Base-by-base conservation (phyloP, 179 eudicot genomes). In the Beta macrorhiza region DNA sequence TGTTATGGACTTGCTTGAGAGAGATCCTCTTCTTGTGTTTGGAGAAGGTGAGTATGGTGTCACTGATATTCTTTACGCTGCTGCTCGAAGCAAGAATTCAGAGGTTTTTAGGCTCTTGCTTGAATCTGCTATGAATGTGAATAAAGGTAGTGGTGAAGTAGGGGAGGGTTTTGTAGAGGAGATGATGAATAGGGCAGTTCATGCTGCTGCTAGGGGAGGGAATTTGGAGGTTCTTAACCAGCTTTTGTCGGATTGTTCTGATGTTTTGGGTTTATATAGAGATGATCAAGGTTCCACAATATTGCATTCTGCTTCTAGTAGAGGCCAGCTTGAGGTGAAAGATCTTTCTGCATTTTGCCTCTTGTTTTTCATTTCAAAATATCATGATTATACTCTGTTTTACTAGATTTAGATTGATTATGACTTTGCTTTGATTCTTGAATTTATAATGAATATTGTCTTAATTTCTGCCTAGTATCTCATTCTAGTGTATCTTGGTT, bases 21-120 rank as follows among this genome's bases (percentile, higher is more conserved):
- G 88, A 56, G 97, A 92, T 64, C 88, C 93, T 0, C 55, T 83
- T 47, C 87, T 89, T 55, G 98, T 93, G 61, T 89, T 91, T 56
- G 98, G 97, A 10, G 94, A 91, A 81, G 97, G 97, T n/a, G 98
- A 95, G 79, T 95, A 90, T 82, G 97, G 98, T 56, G 88, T 92
- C 51, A 91, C 92, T 44, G 98, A 95, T 71, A 84, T 95, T 62
- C 85, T 95, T 7, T 93, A 93, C 20, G 98, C 90, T 0, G 98
- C 93, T 1, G 94, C 98, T 1, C 86, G 97, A 85, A 90, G 98
- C 67, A 86, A 85, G 85, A 84, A 86, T 59, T 86, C 88, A 0
- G 91, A 85, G 88, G 94, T 91, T 76, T 93, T 93, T 56, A 89
- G 89, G 91, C 45, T 91, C 12, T 56, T 94, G 89, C 78, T 91